Percentiles rank a stretch among this genome's conserved stretches.
phyloP scores from a whole-genome alignment of 139 green algal species.

The Auxenochlorella pyrenoidosa region DNA sequence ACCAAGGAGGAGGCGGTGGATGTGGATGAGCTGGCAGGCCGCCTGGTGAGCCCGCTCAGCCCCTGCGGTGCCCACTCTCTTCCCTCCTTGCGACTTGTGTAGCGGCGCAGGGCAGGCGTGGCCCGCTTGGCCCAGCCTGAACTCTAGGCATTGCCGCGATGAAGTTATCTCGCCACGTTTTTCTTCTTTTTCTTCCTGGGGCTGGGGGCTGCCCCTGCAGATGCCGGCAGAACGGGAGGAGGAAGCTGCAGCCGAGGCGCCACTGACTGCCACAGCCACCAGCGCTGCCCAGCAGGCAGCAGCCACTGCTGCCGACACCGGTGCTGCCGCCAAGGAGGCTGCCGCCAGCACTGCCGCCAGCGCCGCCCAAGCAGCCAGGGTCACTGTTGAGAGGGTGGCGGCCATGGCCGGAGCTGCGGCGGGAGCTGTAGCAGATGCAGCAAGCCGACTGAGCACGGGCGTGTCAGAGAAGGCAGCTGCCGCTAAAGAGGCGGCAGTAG shows the following conservation, averaged over 20 bases:
- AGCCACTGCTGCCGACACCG: background rate
- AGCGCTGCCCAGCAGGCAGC: background rate
- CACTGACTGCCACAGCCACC: background rate
- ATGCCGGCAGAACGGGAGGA: background rate
- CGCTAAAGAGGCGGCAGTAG: background rate
- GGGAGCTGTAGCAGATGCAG: background rate
- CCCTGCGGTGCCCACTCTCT: too few relatives aligned
- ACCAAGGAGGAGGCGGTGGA: conserved; percentile 4
- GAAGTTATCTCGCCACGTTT: too few relatives aligned
- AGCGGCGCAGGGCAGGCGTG: too few relatives aligned
- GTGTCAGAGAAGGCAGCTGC: background rate
- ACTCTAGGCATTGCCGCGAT: too few relatives aligned
- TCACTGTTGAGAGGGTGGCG: background rate
- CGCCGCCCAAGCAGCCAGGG: background rate
- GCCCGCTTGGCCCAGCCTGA: too few relatives aligned
- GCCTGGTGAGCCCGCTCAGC: background rate
- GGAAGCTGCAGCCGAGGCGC: background rate
- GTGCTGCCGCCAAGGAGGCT: background rate
- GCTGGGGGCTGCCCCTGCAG: too few relatives aligned
- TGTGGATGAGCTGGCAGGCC: background rate
- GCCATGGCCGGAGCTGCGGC: background rate
- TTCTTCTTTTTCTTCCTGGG: too few relatives aligned
- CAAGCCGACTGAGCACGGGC: too few relatives aligned
- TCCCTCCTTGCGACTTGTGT: too few relatives aligned
- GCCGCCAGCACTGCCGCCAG: background rate